phyloP scores from a whole-genome alignment of 2,329 filamentous ascomycete species.

The Pseudopyricularia cyperi region DNA sequence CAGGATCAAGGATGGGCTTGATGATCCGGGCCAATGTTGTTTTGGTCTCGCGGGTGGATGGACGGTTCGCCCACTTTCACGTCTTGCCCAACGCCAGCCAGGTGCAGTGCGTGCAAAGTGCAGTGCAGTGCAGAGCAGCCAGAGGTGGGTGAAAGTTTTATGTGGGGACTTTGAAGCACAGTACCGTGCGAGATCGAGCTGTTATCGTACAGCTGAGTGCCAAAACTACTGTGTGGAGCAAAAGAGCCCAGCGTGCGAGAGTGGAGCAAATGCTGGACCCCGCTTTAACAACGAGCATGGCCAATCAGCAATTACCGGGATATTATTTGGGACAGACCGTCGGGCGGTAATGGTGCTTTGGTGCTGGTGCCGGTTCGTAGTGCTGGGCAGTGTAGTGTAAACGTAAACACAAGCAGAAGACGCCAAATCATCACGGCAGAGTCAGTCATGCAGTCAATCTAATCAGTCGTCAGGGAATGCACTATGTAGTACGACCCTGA shows the following conservation, averaged over 20 bases:
- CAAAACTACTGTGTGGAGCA: neutral
- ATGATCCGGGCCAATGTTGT: neutral
- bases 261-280: neutral
- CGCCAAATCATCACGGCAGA: neutral
- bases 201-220: neutral
- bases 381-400: neutral
- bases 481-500: neutral
- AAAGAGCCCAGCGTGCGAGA: neutral
- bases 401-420: neutral
- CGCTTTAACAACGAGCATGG: too few relatives aligned
- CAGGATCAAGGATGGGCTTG: neutral
- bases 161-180: neutral
- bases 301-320: too few relatives aligned
- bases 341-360: too few relatives aligned
- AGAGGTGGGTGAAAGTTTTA: slow-evolving; percentile 1
- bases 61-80: neutral
- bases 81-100: neutral
- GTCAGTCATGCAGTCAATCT: neutral
- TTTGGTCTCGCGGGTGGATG: neutral
- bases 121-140: neutral
- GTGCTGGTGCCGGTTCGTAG: neutral
- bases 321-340: too few relatives aligned
- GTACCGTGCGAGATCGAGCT: neutral
- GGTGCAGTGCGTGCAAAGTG: too few relatives aligned
- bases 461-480: neutral